Evolutionary conservation across 495 filamentous ascomycete species (phyloP), one percentile per base, ranked within the genome.

Genomic region (Pseudomonodictys pantanalensis): DNA sequence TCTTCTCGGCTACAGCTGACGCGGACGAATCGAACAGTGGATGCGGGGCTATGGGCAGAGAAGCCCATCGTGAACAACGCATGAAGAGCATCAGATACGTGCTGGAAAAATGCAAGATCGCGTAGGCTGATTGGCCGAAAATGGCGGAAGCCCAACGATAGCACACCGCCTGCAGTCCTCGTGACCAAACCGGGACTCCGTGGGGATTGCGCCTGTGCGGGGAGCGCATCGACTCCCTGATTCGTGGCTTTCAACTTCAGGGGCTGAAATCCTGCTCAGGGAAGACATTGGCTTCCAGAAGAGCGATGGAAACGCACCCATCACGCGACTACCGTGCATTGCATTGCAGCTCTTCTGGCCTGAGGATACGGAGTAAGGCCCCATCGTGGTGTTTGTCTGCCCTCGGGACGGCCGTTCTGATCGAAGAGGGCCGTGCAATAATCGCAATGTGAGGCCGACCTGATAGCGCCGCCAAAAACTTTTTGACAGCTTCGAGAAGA

Each of bases 111-210:
- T 26, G 35, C 43, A 25, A 17, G n/a, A 32, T 26, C 30, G 54
- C n/a, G 23, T 25, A 11, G 22, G 41, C 12, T 50, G 56, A 58
- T 58, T 58, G 56, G 56, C n/a, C 18, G 11, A 5, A 10, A 33
- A 18, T 23, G 12, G 25, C 41, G 15, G 30, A 22, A n/a, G 30
- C 28, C 3, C 4, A 18, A 1, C 18, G 46, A 45, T 51, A 58
- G 50, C 56, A 58, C 56, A 58, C 56, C 56, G 56, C 56, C 42
- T 25, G 46, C 24, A 55, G 56, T 28, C 18, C 45, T 51, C 39
- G 43, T 58, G 56, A 43, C 45, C 26, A 22, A n/a, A 8, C 45
- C n/a, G 18, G 18, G 24, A 15, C 12, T 11, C 18, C 41, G n/a
- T 23, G 24, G 29, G 12, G 32, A 17, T 29, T 11, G 45, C 54